Evolutionary conservation across 1,284 basidiomycete species (phyloP), one percentile per base, ranked within the genome.

Genomic region (Anthracocystis setariae): DNA sequence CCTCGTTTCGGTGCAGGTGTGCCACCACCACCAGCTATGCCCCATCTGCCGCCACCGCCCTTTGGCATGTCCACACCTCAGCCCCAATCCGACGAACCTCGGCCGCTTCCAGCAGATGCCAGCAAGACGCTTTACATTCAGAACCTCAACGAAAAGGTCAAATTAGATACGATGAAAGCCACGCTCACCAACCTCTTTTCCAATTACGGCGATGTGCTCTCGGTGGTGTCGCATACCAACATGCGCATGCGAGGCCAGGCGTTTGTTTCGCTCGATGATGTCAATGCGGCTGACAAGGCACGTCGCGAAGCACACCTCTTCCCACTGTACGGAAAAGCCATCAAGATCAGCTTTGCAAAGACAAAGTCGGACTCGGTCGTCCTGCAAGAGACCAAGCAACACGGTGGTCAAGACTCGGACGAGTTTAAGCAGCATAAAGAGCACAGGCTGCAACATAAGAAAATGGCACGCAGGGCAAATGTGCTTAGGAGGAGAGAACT

Each of bases 191-290:
- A 91, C 38, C 87, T 99, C 46, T 98, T 98, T 87, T 93, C 93
- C 84, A 89, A 91, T 32, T 98, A 98, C 80, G 92, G 93, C 18
- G 90, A 91, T 61, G 90, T 99, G 7, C 84, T 95, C 27, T 93
- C 94, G 76, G 92, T 99, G 17, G 90, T 93, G 8, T 93, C 94
- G 7, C 95, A 98, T 84, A 85, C 87, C 55, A 98, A 97, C 85
- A 84, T 97, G 64, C 89, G 95, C 32, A 98, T 99, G 96, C 88
- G 96, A 39, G 95, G 95, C 12, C 95, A 99, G 85, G 95, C 95
- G 5, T 99, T 99, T 80, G 92, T 99, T 18, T 93, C 92, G 29
- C 96, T 98, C 83, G 87, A 87, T 64, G 89, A 89, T 48, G 86
- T 89, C 50, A 90, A 94, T 60, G 87, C 88, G 53, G 95, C 95